Evolutionary conservation across 2,329 filamentous ascomycete species (phyloP), one percentile per base, ranked within the genome.

Genomic region (Westerdykella sp.): DNA sequence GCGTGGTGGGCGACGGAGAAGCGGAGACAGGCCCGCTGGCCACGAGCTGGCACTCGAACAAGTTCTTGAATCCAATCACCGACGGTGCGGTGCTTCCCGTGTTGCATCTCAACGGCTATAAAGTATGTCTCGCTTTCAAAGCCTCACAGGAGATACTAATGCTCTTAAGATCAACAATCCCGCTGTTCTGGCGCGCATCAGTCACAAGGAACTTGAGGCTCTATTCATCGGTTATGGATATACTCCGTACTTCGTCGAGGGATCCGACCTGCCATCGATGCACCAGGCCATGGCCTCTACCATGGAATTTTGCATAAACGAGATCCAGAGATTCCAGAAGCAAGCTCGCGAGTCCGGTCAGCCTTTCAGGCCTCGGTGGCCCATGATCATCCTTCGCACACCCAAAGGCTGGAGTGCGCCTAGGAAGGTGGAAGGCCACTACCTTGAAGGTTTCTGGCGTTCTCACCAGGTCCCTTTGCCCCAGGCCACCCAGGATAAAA

Each of bases 371-470:
- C 84, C 85, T 13, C 75, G 72, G 50, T 90, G 85, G 85, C 85
- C 85, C 35, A 85, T 90, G 84, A 80, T 90, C 43, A 69, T 90
- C 31, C 79, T 90, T 28, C 79, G 85, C 55, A 85, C 78, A 28
- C 85, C 85, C 42, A 89, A 90, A 70, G 85, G 85, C 44, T 90
- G 85, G 85, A 87, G 83, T 12, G 85, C 78, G 1, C 85, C 85
- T 5, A 76, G 83, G 45, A 83, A 85, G 63, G 57, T 89, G 40
- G 83, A 84, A 53, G 78, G 78, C 45, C 83, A 87, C 59, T 82
- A 78, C 53, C 75, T 88, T 6, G 80, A 80, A 54, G 85, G 85
- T n/a, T 89, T 80, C 72, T 90, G 84, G 84, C 78, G 84, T 35
- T 73, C 85, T 14, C 85, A 90, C 60, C 85, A 90, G 65, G 81